Evolutionary conservation across 202 grass and related monocot species (phyloP).

Genomic region (Setaria italica): DNA sequence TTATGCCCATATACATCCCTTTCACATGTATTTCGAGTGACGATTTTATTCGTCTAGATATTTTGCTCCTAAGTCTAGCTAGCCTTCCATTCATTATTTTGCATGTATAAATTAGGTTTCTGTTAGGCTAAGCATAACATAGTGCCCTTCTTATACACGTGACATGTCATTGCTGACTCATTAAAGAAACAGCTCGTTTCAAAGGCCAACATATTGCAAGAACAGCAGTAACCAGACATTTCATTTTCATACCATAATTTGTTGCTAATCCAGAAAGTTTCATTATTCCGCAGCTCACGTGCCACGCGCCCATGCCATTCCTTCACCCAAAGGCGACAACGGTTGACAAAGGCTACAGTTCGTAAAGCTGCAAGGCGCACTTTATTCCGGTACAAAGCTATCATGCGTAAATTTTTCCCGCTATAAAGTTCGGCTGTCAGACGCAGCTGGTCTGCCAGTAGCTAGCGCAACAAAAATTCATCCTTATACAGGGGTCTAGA

Average conservation of each 20-base stretch:
- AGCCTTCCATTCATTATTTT: not conserved
- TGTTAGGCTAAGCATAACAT: not conserved
- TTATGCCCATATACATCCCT: not conserved
- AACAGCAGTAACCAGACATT: too few relatives aligned
- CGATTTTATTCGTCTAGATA: not conserved
- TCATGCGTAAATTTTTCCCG: conserved; percentile 28
- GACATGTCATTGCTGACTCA: not conserved
- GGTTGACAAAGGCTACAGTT: conserved; percentile 1
- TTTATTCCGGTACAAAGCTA: conserved; percentile 41
- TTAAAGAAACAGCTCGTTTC: not conserved
- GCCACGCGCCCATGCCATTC: conserved; percentile 5
- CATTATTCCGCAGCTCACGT: not conserved
- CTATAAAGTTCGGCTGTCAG: conserved; percentile 37
- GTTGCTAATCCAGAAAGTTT: not conserved
- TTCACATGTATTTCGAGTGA: not conserved
- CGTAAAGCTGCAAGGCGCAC: conserved; percentile 32
- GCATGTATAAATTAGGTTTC: not conserved
- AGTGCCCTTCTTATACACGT: not conserved
- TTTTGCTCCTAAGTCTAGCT: not conserved
- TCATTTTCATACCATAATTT: not conserved
- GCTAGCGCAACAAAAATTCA: not conserved
- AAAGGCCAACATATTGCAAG: not conserved
- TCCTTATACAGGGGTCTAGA: not conserved
- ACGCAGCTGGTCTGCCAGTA: not conserved
- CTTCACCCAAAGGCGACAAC: not conserved